Base-by-base conservation (phyloP, 2,329 filamentous ascomycete genomes). In the Aureobasidium vineae region DNA sequence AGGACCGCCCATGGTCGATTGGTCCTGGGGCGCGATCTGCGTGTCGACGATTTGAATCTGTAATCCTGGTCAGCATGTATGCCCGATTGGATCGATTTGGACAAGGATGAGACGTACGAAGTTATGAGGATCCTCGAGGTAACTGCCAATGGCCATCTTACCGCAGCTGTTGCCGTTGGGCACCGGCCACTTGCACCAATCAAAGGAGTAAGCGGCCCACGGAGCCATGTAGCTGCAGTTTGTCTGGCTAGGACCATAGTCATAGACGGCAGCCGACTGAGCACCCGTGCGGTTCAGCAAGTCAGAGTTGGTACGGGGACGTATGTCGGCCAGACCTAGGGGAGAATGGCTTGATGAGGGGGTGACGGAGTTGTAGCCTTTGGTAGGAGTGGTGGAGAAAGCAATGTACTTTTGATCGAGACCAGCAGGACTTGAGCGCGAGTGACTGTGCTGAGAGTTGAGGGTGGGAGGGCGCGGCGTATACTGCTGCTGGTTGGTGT, bases 181-280 rank as follows among this genome's bases (percentile, higher is more conserved):
- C 2, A 94, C 88, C 19, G 90, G 87, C 94, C 95, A 99, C 79
- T 99, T 99, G 82, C 95, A 99, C 95, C 95, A 99, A 80, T 99
- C 95, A 73, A 96, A 94, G 15, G 95, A 94, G 77, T 98, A 99
- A 65, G 96, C 88, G 16, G 92, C 90, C 92, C 95, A 99, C 0
- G 94, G 93, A 5, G 94, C 92, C 69, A 96, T 80, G 75, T 97
- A 97, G 76, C 94, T 97, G 82, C 92, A 96, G 70, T 94, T 96
- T 6, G 75, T 90, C 78, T 75, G 89, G 69, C 86, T 76, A 75
- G 86, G 85, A 69, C 86, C 85, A 61, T 87, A 82, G 73, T 92
- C 90, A 74, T 89, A 89, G 61, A 77, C 78, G 16, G 73, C 77
- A 52, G 80, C 81, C 2, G 83, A 81, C 38, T 88, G 88, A 16